A percentile compares a stretch with the other conserved stretches of the same genome.
phyloP scores from a whole-genome alignment of 1,284 basidiomycete genomes.

The Malassezia restricta region DNA sequence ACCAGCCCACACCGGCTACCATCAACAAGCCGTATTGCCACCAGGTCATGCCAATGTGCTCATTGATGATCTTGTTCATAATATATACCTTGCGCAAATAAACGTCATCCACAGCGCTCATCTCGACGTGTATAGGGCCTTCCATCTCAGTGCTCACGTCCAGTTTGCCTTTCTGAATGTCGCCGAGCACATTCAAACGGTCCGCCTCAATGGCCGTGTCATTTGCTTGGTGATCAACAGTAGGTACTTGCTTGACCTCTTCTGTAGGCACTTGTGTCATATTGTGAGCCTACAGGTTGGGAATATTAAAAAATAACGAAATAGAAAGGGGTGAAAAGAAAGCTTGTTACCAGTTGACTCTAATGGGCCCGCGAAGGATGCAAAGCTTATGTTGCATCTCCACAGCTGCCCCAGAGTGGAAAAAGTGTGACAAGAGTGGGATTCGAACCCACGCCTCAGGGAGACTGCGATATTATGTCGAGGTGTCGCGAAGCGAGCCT shows the following conservation, averaged over 20 bases:
- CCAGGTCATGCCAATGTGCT: slow-evolving; percentile 42
- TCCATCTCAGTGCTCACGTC: neutral
- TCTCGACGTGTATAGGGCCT: slow-evolving; percentile 9
- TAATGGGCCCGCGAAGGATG: too few relatives aligned
- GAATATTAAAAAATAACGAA: too few relatives aligned
- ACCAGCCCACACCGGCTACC: slow-evolving; percentile 34
- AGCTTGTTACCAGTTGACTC: neutral
- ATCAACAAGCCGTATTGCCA: slow-evolving; percentile 29
- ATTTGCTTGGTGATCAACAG: neutral
- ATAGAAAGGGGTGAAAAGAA: neutral
- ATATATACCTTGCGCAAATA: slow-evolving; percentile 42
- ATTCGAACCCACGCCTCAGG: slow-evolving; percentile 29
- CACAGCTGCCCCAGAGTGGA: neutral
- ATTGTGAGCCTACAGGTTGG: too few relatives aligned
- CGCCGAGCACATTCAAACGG: neutral
- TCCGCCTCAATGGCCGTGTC: neutral
- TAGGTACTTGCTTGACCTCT: neutral
- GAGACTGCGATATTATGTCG: slow-evolving; percentile 18
- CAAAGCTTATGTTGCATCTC: too few relatives aligned
- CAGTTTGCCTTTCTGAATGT: neutral
- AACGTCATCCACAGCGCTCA: slow-evolving; percentile 27
- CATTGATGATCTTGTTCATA: slow-evolving; percentile 43
- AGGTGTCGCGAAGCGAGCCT: slow-evolving; percentile 17
- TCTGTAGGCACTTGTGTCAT: neutral
- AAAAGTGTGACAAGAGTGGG: slow-evolving; percentile 25